Base-by-base conservation (phyloP, 768 basidiomycete species). In the Solioccasus polychromus region DNA sequence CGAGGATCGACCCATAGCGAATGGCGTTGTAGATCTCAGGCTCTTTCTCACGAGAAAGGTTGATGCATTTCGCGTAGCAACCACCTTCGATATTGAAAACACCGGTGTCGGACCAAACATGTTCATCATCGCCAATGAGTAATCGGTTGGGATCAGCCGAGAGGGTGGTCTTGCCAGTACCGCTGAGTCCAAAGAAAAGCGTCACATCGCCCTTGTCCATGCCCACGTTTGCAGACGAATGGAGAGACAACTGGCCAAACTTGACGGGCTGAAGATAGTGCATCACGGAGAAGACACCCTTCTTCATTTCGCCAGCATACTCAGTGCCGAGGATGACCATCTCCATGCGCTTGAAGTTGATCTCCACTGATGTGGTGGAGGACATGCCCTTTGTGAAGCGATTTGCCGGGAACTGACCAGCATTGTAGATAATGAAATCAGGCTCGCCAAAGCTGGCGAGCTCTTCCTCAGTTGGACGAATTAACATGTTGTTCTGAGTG, bases 21-120 rank as follows among this genome's bases (percentile, higher is more conserved):
- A 99, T 95, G 47, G 96, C 96, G 60, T 82, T 85, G 79, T 71
- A 95, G 63, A 99, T 99, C 67, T 97, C 96, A 42, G 96, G 96
- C 63, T 99, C 96, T 76, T 97, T 97, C 71, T 96, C 91, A 19
- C 83, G 82, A 32, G 92, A 92, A 49, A 99, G 83, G 75, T 96
- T 96, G 75, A 98, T 88, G 68, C 83, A 86, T 73, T 99, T 98
- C 69, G 96, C 96, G 66, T 98, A 99, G 71, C 96, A 99, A 39
- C 96, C 96, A 52, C 96, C 96, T 63, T 99, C 96, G 61, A 99
- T 99, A 78, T 98, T 98, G 83, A 99, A 99, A 50, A 99, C 95
- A 62, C 96, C 96, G 15, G 77, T 85, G 70, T 99, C 96, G 14
- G 92, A 92, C 96, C 96, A 99, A 61, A 99, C 96, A 66, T 99